Conservation (phyloP, 1,284 basidiomycete genomes). For the Apiotrichum porosum region DNA sequence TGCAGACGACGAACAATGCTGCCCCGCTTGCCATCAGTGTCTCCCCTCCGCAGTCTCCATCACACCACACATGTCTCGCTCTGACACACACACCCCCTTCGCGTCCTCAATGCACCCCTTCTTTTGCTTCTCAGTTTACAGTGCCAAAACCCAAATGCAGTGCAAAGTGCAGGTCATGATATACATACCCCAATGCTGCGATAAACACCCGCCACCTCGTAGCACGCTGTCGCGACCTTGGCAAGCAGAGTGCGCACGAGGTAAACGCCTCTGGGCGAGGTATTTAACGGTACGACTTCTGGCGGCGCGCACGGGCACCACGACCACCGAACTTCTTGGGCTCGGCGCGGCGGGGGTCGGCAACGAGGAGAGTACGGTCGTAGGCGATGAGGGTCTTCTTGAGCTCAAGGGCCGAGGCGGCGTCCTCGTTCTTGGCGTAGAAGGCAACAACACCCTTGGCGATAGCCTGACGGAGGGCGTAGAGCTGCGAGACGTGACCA, state of each 20-base stretch:
- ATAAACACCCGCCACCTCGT: slow-evolving; percentile 12
- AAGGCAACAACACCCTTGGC: slow-evolving; percentile 94
- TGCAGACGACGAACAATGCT: too few relatives aligned
- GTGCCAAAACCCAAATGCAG: slow-evolving; percentile 1
- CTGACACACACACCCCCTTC: too few relatives aligned
- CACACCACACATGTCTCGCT: too few relatives aligned
- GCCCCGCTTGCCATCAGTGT: too few relatives aligned
- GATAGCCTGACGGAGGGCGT: slow-evolving; percentile 98
- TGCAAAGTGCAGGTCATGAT: slow-evolving; percentile 16
- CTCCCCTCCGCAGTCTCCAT: too few relatives aligned
- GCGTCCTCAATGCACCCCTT: too few relatives aligned
- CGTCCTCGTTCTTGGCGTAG: slow-evolving; percentile 99
- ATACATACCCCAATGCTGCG: slow-evolving; percentile 26
- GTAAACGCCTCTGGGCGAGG: slow-evolving; percentile 3
- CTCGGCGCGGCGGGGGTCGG: slow-evolving; percentile 98
- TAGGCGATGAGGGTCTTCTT: slow-evolving; percentile 95
- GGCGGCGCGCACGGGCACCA: slow-evolving; percentile 92
- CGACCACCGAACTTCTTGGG: slow-evolving; percentile 98
- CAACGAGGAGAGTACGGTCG: slow-evolving; percentile 90
- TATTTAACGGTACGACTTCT: slow-evolving; percentile 92
- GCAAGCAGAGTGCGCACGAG: slow-evolving; percentile 4
- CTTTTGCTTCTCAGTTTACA: too few relatives aligned
- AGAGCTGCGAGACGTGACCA: slow-evolving; percentile 98
- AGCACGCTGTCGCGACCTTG: slow-evolving; percentile 15
- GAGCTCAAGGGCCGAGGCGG: slow-evolving; percentile 90